A percentile compares a stretch with the other conserved stretches of the same genome.
phyloP scores from a whole-genome alignment of 345 rosid species.

The Populus deltoides region DNA sequence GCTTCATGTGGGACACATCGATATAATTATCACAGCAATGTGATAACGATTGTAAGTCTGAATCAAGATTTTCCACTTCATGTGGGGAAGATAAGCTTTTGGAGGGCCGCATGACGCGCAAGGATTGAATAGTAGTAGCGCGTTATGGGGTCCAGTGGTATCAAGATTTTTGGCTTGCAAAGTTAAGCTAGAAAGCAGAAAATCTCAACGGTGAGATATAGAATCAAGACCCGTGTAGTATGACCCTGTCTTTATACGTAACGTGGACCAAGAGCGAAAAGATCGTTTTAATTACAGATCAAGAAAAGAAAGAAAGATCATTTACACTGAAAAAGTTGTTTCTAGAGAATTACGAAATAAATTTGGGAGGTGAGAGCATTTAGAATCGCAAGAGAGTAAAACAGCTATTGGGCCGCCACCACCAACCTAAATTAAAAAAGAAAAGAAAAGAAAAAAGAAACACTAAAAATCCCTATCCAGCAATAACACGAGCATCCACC shows the following conservation, averaged over 20 bases:
- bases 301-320: neutral
- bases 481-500: neutral
- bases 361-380: neutral
- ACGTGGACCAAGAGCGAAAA: neutral
- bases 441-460: neutral
- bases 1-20: conserved; percentile 1
- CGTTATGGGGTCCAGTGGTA: conserved; percentile 12
- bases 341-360: neutral
- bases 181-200: neutral
- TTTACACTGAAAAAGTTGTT: neutral
- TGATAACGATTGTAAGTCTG: conserved; percentile 5
- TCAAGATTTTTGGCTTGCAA: conserved; percentile 10
- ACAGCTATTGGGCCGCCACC: conserved; percentile 12
- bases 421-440: conserved; percentile 6
- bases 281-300: neutral
- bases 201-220: neutral
- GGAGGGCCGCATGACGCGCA: neutral
- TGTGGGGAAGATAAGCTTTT: conserved; percentile 14
- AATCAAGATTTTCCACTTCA: conserved; percentile 17
- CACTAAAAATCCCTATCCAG: conserved; percentile 2
- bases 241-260: conserved; percentile 6
- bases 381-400: neutral
- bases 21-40: neutral
- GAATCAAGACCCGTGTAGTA: neutral
- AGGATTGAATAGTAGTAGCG: neutral